Evolutionary conservation across 805 yeast genomes (phyloP), one percentile per base, ranked within the genome.

Genomic region (Yarrowia sp.): DNA sequence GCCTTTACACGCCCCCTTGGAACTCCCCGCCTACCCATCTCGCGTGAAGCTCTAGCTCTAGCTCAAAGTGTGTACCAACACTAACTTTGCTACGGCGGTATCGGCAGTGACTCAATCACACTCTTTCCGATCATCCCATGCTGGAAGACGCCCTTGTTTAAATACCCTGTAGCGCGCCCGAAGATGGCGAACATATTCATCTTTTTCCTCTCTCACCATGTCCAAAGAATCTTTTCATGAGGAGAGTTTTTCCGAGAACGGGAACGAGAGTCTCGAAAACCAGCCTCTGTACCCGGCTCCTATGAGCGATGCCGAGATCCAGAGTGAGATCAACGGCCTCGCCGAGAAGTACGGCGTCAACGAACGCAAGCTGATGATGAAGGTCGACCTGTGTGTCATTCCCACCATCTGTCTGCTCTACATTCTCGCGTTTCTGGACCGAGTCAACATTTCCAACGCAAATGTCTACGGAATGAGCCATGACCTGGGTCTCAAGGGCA

Each of bases 381-480:
- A 88, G 73, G 80, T 87, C 39, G 94, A 90, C 73, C 66, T 85
- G 0, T 85, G 90, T 69, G 87, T 90, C 46, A 87, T 90, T 36
- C 92, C 93, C 5, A 87, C 92, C n/a, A 88, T 91, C 71, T 86
- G 92, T 73, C 73, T 90, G 36, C 80, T 91, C 53, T 91, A 91
- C 74, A 85, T 91, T 76, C 82, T 90, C 70, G 88, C 94, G 0
- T 91, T 90, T 74, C 78, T 91, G 73, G 96, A 91, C 76, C 82
- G 96, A 76, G 93, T 90, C 69, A 91, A 91, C 76, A 89, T 91
- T 70, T 86, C 93, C 38, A 90, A 91, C 76, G 96, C 96, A 9
- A 86, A 86, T 69, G 84, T 88, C 67, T 90, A 89, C 74, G 92
- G 92, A 13, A 80, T 91, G 80, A 81, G 81, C 20, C 76, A 73